These are phyloP conservation scores for Saturnispora zaruensis DNA, from an alignment of 805 yeast species.

Conservation along the genomic window DNA sequence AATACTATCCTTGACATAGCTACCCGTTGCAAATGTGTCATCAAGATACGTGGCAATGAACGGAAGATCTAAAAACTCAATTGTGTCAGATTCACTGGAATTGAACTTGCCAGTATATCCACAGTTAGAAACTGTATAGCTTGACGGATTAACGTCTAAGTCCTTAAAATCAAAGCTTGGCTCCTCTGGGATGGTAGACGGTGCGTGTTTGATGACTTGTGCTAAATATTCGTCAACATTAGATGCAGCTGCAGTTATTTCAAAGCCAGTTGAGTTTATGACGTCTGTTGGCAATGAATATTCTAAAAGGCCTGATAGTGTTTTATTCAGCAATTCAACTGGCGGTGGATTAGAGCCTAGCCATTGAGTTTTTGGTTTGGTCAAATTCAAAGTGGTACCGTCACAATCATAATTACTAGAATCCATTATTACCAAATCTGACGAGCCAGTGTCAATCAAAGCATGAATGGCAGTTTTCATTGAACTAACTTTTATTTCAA, in stretches of 20 bases:
- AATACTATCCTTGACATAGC: constrained; percentile 1
- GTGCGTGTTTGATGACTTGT: not conserved
- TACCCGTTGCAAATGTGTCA: not conserved
- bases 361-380: not conserved
- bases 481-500: constrained; percentile 5
- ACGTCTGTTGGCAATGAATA: not conserved
- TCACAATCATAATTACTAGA: constrained; percentile 6
- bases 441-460: constrained; percentile 9
- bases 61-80: not conserved
- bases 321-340: not conserved
- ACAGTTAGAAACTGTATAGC: not conserved
- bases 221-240: not conserved
- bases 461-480: not conserved
- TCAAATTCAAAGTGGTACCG: not conserved
- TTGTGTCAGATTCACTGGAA: not conserved
- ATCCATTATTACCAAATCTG: constrained; percentile 7
- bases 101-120: not conserved
- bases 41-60: not conserved
- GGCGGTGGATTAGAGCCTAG: not conserved
- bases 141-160: not conserved
- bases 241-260: not conserved
- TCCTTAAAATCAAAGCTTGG: not conserved
- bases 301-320: not conserved
- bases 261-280: not conserved
- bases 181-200: not conserved